Evolutionary conservation across 257 asterid genomes (phyloP).

Genomic region (Mitragyna speciosa): DNA sequence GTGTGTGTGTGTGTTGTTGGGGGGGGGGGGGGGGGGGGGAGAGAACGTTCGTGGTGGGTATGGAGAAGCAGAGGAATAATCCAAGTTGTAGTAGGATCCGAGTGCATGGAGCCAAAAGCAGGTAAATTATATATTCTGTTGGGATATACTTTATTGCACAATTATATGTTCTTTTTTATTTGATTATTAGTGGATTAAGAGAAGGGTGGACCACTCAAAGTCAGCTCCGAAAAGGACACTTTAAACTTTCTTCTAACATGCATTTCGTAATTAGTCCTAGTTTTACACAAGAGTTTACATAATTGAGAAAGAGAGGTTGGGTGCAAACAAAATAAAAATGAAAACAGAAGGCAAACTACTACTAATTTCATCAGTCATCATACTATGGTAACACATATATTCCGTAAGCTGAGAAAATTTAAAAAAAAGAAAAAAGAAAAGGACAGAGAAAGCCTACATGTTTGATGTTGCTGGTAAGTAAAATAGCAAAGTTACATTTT

Average conservation of each 20-base stretch:
- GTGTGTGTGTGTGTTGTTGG: conserved; percentile 14
- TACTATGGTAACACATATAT: neutral
- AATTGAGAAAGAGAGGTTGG: too few species aligned
- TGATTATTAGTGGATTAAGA: conserved; percentile 16
- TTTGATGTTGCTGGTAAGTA: neutral
- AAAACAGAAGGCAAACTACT: neutral
- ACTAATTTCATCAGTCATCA: neutral
- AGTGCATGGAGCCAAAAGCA: conserved; percentile 66
- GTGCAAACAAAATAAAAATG: neutral
- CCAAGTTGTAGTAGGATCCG: conserved; percentile 61
- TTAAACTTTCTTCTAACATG: neutral
- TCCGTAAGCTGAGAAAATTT: neutral
- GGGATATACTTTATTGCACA: conserved; percentile 27
- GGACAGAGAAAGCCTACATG: neutral
- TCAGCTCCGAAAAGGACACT: conserved; percentile 25
- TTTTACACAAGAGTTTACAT: neutral
- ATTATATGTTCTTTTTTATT: conserved; percentile 22
- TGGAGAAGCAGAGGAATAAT: conserved; percentile 42
- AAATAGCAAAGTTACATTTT: too few species aligned
- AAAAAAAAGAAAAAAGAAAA: neutral
- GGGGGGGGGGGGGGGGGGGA: conserved; percentile 8
- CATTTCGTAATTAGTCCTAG: neutral
- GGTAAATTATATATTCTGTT: conserved; percentile 34
- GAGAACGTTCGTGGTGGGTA: conserved; percentile 17
- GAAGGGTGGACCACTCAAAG: conserved; percentile 27